Evolutionary conservation across 1,139 yeast genomes (phyloP).

Genomic region (Scheffersomyces insectosa): DNA sequence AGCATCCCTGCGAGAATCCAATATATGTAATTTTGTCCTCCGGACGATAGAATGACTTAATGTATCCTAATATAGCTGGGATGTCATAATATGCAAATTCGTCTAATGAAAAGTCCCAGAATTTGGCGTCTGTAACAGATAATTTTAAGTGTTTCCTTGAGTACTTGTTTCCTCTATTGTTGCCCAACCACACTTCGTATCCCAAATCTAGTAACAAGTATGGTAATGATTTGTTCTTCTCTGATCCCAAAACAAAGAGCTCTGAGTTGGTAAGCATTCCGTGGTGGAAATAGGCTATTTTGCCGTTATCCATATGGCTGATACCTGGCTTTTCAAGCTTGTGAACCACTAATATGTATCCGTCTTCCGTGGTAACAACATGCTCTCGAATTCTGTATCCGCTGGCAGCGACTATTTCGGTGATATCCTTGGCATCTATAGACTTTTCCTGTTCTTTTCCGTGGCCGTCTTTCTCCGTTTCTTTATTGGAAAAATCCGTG

Average conservation of each 20-base stretch:
- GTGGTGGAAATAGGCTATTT: conserved; percentile 48
- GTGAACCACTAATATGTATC: conserved; percentile 43
- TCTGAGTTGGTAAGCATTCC: conserved; percentile 50
- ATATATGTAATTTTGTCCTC: conserved; percentile 30
- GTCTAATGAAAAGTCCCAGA: conserved; percentile 87
- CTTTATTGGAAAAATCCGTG: too few species aligned
- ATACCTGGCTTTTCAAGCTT: conserved; percentile 21
- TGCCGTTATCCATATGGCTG: conserved; percentile 6
- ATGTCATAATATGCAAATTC: conserved; percentile 84
- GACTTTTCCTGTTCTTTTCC: conserved; percentile 7
- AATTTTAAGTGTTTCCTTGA: conserved; percentile 38
- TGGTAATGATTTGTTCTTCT: conserved; percentile 31
- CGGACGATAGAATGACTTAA: conserved; percentile 20
- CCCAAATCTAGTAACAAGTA: conserved; percentile 31
- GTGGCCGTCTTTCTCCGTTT: too few species aligned
- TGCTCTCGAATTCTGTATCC: conserved; percentile 75
- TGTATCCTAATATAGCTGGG: conserved; percentile 70
- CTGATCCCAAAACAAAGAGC: conserved; percentile 41
- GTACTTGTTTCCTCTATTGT: conserved; percentile 38
- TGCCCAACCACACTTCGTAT: conserved; percentile 40
- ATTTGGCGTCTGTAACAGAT: conserved; percentile 47
- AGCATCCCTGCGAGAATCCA: conserved; percentile 51
- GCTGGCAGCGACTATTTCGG: conserved; percentile 60
- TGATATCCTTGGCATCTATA: conserved; percentile 50
- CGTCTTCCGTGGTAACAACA: conserved; percentile 54